Conservation (phyloP, 495 filamentous ascomycete species). For the Aspergillus wentii region DNA sequence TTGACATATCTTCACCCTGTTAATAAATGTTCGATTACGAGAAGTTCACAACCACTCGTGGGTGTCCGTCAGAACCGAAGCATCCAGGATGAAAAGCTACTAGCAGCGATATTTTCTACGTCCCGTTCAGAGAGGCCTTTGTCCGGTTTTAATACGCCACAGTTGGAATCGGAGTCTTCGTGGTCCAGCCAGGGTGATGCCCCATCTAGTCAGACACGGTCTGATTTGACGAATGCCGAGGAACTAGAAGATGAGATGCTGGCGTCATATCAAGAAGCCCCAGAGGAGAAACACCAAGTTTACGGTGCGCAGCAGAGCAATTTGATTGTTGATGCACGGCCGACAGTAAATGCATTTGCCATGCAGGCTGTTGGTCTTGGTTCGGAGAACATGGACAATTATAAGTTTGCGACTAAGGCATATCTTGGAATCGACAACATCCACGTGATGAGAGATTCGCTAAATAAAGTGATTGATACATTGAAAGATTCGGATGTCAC, state of each 20-base stretch:
- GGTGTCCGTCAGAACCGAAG: constrained; percentile 85
- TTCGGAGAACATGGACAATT: constrained; percentile 98
- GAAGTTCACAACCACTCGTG: constrained; percentile 88
- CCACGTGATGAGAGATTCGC: constrained; percentile 93
- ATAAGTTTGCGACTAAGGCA: constrained; percentile 84
- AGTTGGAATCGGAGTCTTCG: constrained; percentile 50
- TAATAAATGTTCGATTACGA: constrained; percentile 94
- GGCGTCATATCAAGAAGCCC: constrained; percentile 32
- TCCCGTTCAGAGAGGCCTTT: constrained; percentile 47
- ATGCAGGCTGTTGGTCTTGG: constrained; percentile 94
- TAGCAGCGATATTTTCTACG: constrained; percentile 89
- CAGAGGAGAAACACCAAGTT: constrained; percentile 49
- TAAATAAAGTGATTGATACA: constrained; percentile 83
- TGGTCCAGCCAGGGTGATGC: constrained; percentile 53
- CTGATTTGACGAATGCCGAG: constrained; percentile 53
- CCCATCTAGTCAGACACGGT: constrained; percentile 31
- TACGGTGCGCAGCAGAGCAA: constrained; percentile 95
- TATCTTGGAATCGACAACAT: constrained; percentile 99
- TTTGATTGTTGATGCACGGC: constrained; percentile 93
- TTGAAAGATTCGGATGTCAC: constrained; percentile 91
- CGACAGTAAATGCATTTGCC: constrained; percentile 89
- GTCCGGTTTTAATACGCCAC: constrained; percentile 34
- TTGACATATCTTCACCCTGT: constrained; percentile 91
- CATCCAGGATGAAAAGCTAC: constrained; percentile 91
- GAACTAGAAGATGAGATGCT: constrained; percentile 70